Percentiles rank a stretch among this genome's conserved stretches.
phyloP scores from a whole-genome alignment of 208 protist genomes.

The Trypanosomatidae sp. region DNA sequence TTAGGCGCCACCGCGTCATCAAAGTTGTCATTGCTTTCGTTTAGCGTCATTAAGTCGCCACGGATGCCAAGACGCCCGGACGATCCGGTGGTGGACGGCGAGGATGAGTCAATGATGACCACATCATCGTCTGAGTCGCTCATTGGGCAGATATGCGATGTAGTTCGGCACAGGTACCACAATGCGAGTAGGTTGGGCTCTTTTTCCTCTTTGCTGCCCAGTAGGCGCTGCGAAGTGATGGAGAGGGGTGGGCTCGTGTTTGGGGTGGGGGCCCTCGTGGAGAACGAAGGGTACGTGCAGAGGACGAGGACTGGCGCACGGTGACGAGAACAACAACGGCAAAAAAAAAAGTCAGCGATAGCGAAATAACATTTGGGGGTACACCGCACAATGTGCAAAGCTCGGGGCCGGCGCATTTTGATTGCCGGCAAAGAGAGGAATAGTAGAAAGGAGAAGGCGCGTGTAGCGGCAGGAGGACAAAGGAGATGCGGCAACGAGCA shows the following conservation, averaged over 20 bases:
- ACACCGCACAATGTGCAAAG: background rate
- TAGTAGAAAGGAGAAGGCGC: background rate
- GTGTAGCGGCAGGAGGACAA: background rate
- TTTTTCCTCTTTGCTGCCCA: background rate
- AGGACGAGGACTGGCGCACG: background rate
- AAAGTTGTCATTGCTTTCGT: background rate
- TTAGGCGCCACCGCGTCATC: background rate
- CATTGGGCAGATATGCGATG: background rate
- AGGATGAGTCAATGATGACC: slow-evolving; percentile 30
- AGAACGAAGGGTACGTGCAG: background rate
- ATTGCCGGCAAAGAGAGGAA: background rate
- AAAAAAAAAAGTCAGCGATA: too few relatives aligned
- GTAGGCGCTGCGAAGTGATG: background rate
- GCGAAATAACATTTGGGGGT: too few relatives aligned
- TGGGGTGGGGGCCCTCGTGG: background rate
- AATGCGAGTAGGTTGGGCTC: background rate
- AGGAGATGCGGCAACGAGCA: background rate
- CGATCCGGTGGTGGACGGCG: background rate
- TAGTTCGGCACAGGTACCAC: background rate
- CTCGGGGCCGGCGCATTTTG: background rate
- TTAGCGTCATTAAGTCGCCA: background rate
- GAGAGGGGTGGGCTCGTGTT: background rate
- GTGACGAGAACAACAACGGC: background rate
- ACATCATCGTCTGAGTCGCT: slow-evolving; percentile 21
- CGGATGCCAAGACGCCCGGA: background rate